Evolutionary conservation across 2,329 filamentous ascomycete species (phyloP), one percentile per base, ranked within the genome.

Genomic region (Aspergillus ustus): DNA sequence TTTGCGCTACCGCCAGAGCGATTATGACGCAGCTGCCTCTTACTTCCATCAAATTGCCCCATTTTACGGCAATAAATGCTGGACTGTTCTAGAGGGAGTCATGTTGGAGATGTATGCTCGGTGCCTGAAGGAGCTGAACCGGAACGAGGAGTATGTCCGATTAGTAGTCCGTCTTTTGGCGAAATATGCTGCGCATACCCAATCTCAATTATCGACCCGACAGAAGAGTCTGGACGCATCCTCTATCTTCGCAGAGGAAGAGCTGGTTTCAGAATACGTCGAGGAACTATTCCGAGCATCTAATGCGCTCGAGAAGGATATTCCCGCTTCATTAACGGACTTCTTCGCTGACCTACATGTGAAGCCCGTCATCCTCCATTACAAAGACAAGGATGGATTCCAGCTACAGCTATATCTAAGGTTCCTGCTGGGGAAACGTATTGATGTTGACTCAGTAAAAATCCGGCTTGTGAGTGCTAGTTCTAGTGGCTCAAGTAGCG

Each of bases 61-160:
- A 0, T 91, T 91, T 64, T 97, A 95, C 68, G 90, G 89, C 0
- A 87, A 89, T 60, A 88, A 85, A 60, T 86, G 89, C 50, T 98
- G 95, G 93, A 87, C 85, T 57, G 81, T 89, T 0, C 82, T 97
- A 13, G 93, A 98, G 72, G 81, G 92, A 3, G 90, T 90, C 0
- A 91, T 97, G 85, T 83, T 98, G 6, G 86, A 91, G 66, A 90
- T 97, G 83, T 95, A 97, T 73, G 87, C 91, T 0, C 85, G 86
- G 52, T 98, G 93, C 74, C 83, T 99, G 29, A 89, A 91, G 66
- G 85, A 91, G 68, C 84, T 97, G 29, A 83, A 90, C 52, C 87
- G 88, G 15, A 87, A 88, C 62, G 90, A 94, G 56, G 92, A 96
- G 64, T 96, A 93, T 70, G 87, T 93, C 17, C 86, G 87, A 25